Evolutionary conservation across 306 rosid species (phyloP).

Genomic region (Benincasa hispida): DNA sequence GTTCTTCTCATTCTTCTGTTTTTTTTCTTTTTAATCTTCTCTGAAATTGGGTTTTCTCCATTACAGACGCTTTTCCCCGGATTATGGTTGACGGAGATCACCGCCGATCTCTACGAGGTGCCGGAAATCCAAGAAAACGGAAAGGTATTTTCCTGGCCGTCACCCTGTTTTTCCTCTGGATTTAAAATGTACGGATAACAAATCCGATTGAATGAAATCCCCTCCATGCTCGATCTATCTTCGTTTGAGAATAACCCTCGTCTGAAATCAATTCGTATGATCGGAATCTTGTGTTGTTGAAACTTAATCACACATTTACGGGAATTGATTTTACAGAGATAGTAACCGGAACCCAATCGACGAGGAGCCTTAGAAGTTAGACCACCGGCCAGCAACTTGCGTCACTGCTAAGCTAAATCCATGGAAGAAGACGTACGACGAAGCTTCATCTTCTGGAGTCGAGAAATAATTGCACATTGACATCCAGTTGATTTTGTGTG

Average conservation of each 20-base stretch:
- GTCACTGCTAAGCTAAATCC: neutral
- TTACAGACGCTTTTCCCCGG: conserved; percentile 59
- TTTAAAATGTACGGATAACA: neutral
- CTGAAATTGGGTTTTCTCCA: neutral
- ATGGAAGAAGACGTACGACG: neutral
- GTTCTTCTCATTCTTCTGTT: neutral
- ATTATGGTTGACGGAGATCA: conserved; percentile 52
- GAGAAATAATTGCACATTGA: neutral
- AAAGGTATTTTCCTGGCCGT: conserved; percentile 29
- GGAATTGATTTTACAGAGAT: neutral
- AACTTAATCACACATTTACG: neutral
- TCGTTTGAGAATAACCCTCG: neutral
- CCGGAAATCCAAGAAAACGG: conserved; percentile 36
- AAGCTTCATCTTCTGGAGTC: neutral
- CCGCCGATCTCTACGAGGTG: conserved; percentile 58
- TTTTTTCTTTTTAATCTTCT: neutral
- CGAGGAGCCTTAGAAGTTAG: neutral
- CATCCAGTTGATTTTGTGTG: neutral
- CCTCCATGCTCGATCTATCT: neutral
- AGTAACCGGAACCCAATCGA: neutral
- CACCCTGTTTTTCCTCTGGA: neutral
- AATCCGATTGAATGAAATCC: neutral
- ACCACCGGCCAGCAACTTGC: neutral
- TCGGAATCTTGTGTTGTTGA: neutral
- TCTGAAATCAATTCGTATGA: neutral